These are phyloP conservation scores for Cladosporium sp. DNA, from an alignment of 2,329 filamentous ascomycete genomes.

Conservation along the genomic window DNA sequence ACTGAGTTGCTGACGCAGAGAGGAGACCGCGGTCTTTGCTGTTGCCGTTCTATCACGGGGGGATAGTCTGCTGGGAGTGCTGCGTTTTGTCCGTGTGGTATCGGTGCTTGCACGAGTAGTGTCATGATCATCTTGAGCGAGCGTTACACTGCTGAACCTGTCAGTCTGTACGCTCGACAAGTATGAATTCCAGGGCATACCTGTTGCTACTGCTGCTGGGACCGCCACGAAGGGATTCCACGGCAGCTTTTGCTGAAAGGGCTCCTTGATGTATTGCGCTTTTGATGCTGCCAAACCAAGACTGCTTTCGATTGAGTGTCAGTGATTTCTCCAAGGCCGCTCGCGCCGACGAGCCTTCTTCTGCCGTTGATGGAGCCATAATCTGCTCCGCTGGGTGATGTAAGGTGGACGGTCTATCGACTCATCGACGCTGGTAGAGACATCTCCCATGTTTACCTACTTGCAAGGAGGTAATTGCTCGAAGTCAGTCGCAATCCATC, in stretches of 20 bases:
- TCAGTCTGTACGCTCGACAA: background rate
- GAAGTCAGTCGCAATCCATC: no score
- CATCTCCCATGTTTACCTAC: no score
- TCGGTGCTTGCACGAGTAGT: background rate
- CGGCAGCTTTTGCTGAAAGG: slow-evolving; percentile 15
- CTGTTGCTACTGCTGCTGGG: background rate
- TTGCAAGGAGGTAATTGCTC: no score
- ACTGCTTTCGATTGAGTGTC: slow-evolving; percentile 15
- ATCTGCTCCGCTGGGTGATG: slow-evolving; percentile 2
- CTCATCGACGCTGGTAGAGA: no score
- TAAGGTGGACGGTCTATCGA: background rate
- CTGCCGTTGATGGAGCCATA: slow-evolving; percentile 3
- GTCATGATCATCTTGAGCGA: background rate
- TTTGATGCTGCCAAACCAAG: slow-evolving; percentile 15
- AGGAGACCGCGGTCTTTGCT: slow-evolving; percentile 4
- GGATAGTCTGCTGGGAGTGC: background rate
- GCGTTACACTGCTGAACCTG: background rate
- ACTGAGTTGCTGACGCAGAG: slow-evolving; percentile 11
- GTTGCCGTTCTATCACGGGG: background rate
- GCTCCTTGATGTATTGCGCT: slow-evolving; percentile 13
- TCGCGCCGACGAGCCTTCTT: slow-evolving; percentile 1
- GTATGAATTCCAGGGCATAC: background rate
- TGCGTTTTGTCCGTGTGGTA: background rate
- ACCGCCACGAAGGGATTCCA: slow-evolving; percentile 10
- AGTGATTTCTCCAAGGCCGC: slow-evolving; percentile 3